A percentile compares a stretch with the other conserved stretches of the same genome.
These are phyloP conservation scores for Salix udensis DNA, from an alignment of 345 rosid genomes.

Conservation along the genomic window DNA sequence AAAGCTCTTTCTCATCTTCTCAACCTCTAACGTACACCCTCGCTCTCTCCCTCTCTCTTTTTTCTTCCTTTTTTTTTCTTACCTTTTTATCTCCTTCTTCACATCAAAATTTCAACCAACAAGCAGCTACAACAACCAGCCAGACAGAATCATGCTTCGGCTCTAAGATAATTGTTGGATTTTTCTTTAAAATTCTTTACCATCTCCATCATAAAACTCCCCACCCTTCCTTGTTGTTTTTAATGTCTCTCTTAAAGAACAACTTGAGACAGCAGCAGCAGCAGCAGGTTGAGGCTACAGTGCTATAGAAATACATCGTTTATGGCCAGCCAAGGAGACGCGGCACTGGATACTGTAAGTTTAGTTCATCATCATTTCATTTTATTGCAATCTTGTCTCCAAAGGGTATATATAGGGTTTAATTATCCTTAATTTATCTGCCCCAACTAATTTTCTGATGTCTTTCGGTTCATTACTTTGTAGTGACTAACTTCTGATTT, in stretches of 20 bases:
- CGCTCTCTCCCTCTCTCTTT: background rate
- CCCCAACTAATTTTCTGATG: background rate
- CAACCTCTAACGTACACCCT: background rate
- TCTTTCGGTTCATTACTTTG: background rate
- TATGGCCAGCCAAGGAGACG: conserved; percentile 26
- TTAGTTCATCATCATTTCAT: background rate
- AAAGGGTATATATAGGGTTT: too few species aligned
- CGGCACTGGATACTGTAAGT: conserved; percentile 36
- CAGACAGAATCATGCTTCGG: conserved; percentile 33
- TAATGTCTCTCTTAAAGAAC: conserved; percentile 13
- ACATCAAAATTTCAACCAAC: conserved; percentile 9
- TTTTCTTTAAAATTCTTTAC: background rate
- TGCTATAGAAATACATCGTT: background rate
- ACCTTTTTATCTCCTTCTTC: background rate
- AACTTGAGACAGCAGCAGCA: background rate
- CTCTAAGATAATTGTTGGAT: conserved; percentile 29
- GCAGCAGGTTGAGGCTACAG: conserved; percentile 1
- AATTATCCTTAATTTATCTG: background rate
- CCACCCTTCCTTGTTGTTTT: conserved; percentile 9
- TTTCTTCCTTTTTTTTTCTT: background rate
- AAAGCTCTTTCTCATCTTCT: conserved; percentile 62
- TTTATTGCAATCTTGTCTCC: background rate
- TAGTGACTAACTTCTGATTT: background rate
- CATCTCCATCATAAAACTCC: background rate
- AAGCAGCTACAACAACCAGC: conserved; percentile 27